Evolutionary conservation across 495 filamentous ascomycete genomes (phyloP), one percentile per base, ranked within the genome.

Genomic region (Viridothelium virens): DNA sequence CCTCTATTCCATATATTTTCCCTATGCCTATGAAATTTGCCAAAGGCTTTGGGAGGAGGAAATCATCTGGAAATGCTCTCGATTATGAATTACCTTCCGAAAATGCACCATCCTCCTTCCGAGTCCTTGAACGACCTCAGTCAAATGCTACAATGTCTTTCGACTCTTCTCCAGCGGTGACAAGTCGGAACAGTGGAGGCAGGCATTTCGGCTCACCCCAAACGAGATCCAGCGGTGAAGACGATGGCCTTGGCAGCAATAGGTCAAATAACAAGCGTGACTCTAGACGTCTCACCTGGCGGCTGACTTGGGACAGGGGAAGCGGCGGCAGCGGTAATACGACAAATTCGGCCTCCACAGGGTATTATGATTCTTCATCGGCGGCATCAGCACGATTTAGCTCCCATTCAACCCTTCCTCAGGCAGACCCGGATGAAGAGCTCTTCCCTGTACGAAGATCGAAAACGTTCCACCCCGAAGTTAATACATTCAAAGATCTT

Each of bases 51-150:
- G 63, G 62, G 11, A 69, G 75, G 34, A 70, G 74, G 38, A 70
- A 70, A 38, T 71, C 70, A 5, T 71, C 69, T 2, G 70, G 69
- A 25, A 76, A 75, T 62, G 70, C 66, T 18, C 64, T 77, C 16
- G 75, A 75, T 3, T 61, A 64, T 14, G 65, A 68, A 16, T 41
- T 41, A 12, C 53, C 66, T 10, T 63, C 68, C 16, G 48, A 44
- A 48, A 16, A 62, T 34, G 63, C 33, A 0, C 36, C 66, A 38
- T 65, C 69, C 7, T 71, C 69, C 41, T 74, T 74, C 56, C 66
- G 70, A n/a, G 72, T 74, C 6, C 64, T 74, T 53, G 71, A 71
- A 50, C 38, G 71, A 46, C 70, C 70, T 1, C 33, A 64, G 18
- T 3, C 34, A 25, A 68, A 64, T 25, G 59, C 48, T 25, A 46